phyloP scores from a whole-genome alignment of 2,329 filamentous ascomycete genomes.

The Aspergillus fischeri region DNA sequence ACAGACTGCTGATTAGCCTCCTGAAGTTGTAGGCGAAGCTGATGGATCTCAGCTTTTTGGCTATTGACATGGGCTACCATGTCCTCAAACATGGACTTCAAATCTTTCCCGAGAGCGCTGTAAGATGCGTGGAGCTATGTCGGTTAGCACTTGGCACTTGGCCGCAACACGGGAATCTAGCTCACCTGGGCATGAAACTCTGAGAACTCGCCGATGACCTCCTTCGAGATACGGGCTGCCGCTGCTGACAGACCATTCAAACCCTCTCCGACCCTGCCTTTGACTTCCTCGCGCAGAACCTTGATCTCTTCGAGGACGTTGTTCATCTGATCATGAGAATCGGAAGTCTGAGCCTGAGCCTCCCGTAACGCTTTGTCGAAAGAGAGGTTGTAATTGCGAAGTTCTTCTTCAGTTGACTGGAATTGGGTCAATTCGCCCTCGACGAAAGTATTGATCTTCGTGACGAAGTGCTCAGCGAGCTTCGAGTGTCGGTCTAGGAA shows the following conservation, averaged over 20 bases:
- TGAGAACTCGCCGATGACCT: slow-evolving; percentile 79
- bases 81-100: slow-evolving; percentile 80
- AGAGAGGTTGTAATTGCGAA: slow-evolving; percentile 63
- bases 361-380: slow-evolving; percentile 67
- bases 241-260: slow-evolving; percentile 77
- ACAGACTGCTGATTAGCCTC: slow-evolving; percentile 65
- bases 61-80: slow-evolving; percentile 68
- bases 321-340: slow-evolving; percentile 80
- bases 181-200: slow-evolving; percentile 69
- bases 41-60: slow-evolving; percentile 73
- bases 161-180: neutral
- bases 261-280: slow-evolving; percentile 77
- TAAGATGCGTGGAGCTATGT: slow-evolving; percentile 75
- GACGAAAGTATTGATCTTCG: slow-evolving; percentile 73
- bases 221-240: slow-evolving; percentile 82
- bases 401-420: slow-evolving; percentile 63
- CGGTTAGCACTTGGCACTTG: slow-evolving; percentile 13
- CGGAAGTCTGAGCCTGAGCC: slow-evolving; percentile 49
- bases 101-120: slow-evolving; percentile 75
- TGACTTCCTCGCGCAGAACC: slow-evolving; percentile 81
- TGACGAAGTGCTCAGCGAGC: slow-evolving; percentile 64
- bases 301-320: slow-evolving; percentile 89
- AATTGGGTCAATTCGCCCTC: slow-evolving; percentile 69
- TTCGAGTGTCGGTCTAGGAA: slow-evolving; percentile 70
- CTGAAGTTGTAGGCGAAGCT: slow-evolving; percentile 67